Base-by-base conservation (phyloP, 164 flowering plant species). In the Echeveria elegans region DNA sequence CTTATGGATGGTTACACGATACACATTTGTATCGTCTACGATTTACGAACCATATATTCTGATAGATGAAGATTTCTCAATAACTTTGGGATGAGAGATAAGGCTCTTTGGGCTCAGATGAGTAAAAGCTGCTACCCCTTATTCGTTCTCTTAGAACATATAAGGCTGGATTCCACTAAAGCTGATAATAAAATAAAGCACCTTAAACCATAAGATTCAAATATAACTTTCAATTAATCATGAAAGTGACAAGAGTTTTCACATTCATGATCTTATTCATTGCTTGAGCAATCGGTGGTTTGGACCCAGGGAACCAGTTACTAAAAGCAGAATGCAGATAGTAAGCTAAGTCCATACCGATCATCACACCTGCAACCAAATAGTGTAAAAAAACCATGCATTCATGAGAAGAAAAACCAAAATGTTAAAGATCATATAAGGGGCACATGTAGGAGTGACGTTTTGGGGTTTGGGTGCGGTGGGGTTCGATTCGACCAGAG, bases 191-290 rank as follows among this genome's bases (percentile, higher is more conserved):
- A n/a, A n/a, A n/a, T n/a, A n/a, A n/a, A n/a, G n/a, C n/a, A n/a
- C n/a, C n/a, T n/a, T n/a, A n/a, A n/a, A n/a, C n/a, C n/a, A n/a
- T n/a, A 30, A 60, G 1, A 5, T 28, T n/a, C n/a, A 7, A 21
- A 1, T n/a, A 50, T 50, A n/a, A 2, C 28, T 50, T 28, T 15
- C n/a, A 56, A 14, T 4, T 11, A 29, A 50, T 21, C n/a, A n/a
- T n/a, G n/a, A 50, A 23, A n/a, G n/a, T n/a, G n/a, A n/a, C n/a
- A n/a, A n/a, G n/a, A n/a, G n/a, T n/a, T n/a, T n/a, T n/a, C n/a
- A 95, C 99, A 96, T 95, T 95, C 99, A 92, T 95, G 75, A 95
- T 95, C 81, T 95, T 95, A 74, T 95, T 95, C 95, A 95, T 95
- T 48, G 99, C 99, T 74, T 95, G 98, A 31, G 93, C 94, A 69